These are phyloP conservation scores for Clonostachys byssicola DNA, from an alignment of 2,329 filamentous ascomycete species.

Conservation along the genomic window DNA sequence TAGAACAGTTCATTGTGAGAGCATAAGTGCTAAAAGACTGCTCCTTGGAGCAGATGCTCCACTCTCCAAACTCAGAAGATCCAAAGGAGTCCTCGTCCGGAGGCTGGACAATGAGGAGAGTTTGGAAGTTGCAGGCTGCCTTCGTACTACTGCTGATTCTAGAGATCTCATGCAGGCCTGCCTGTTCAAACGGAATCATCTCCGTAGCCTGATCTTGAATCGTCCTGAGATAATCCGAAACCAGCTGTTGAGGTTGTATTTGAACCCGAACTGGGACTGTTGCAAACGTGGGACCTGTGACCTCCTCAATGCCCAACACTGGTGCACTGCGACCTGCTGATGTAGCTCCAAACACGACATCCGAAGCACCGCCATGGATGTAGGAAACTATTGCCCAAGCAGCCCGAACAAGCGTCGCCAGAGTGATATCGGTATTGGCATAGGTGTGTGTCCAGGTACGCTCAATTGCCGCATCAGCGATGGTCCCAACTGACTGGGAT, in stretches of 20 bases:
- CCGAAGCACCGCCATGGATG: constrained; percentile 10
- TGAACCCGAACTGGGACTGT: constrained; percentile 13
- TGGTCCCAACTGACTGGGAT: no score
- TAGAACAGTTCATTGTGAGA: neutral
- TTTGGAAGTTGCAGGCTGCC: constrained; percentile 7
- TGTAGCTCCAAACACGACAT: constrained; percentile 16
- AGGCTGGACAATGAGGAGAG: constrained; percentile 7
- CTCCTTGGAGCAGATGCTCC: neutral
- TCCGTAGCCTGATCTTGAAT: constrained; percentile 6
- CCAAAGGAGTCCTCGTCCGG: neutral
- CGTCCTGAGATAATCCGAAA: constrained; percentile 33
- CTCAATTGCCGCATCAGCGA: no score
- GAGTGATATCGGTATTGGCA: constrained; percentile 8
- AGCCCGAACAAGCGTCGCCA: constrained; percentile 11
- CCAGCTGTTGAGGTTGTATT: constrained; percentile 15
- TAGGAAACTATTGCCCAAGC: constrained; percentile 17
- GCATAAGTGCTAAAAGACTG: neutral
- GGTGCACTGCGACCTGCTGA: constrained; percentile 13
- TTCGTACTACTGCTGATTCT: constrained; percentile 6
- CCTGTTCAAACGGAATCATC: constrained; percentile 7
- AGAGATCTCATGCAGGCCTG: constrained; percentile 9
- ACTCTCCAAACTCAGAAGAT: neutral
- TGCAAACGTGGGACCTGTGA: constrained; percentile 16
- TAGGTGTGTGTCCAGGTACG: neutral
- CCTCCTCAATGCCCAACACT: constrained; percentile 11